Base-by-base conservation (phyloP, 495 filamentous ascomycete species). In the Aspergillus panamensis region DNA sequence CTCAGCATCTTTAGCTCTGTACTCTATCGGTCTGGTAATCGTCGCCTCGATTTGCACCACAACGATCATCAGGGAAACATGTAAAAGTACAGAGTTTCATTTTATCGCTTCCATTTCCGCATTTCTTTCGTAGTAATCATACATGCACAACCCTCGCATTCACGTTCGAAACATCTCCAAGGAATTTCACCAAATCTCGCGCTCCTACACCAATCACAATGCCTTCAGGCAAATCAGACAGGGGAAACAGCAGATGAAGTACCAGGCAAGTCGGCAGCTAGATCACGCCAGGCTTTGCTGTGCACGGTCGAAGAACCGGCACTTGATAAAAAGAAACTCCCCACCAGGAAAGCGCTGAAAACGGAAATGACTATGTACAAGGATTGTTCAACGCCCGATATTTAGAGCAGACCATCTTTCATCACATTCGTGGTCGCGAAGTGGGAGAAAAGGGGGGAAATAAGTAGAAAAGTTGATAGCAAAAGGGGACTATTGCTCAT, bases 101-200 rank as follows among this genome's bases (percentile, higher is more conserved):
- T 52, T 62, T 59, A 30, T 66, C 58, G 55, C 63, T 65, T 67
- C 68, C 71, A 68, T 72, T 70, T 70, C 67, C 70, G 64, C 73
- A 63, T 77, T 71, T 68, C 66, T 69, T 69, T 77, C 74, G 64
- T 77, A 52, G 30, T 51, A 73, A 75, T 77, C 73, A 70, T 77
- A 77, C 74, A 77, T 64, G 61, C 66, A 68, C 63, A 25, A 25
- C 66, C 52, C 49, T 31, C 43, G 10, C 21, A n/a, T 40, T 50
- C 43, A n/a, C 20, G 17, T 42, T 32, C 19, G 29, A 25, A 51
- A 57, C 49, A 53, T 25, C 31, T 31, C 59, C 50, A 35, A 56
- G 51, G 21, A 35, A 51, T 52, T 51, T 31, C 45, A 25, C 47
- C 35, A 55, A 55, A 47, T 52, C 30, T 47, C 47, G 14, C 40